Percentiles rank a stretch among this genome's conserved stretches.
Conservation (phyloP, 2,329 filamentous ascomycete species). For the Beauveria sp. region DNA sequence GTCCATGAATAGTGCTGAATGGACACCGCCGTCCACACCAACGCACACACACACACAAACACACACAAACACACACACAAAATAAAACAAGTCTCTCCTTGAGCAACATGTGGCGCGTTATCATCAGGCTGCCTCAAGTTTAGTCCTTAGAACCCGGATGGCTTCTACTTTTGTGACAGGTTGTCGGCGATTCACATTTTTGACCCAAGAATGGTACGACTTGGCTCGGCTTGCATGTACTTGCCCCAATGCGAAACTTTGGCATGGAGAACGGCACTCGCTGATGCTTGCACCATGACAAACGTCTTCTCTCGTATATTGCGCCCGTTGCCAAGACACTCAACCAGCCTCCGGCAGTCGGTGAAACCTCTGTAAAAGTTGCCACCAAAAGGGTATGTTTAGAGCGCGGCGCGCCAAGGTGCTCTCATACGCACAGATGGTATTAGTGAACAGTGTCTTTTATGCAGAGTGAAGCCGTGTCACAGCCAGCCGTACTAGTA, state of each 20-base stretch:
- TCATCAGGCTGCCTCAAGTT: not conserved
- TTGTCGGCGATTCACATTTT: not conserved
- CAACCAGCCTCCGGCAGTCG: not conserved
- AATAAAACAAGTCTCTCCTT: no score
- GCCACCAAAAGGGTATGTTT: not conserved
- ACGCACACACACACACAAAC: no score
- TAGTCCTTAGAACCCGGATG: constrained; percentile 1
- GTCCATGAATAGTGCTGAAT: not conserved
- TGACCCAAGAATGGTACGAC: not conserved
- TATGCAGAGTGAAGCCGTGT: not conserved
- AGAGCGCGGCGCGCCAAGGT: not conserved
- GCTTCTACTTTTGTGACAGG: not conserved
- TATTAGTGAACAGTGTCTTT: not conserved
- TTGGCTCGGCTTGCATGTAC: not conserved
- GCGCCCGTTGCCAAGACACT: not conserved
- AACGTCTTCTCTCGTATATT: no score
- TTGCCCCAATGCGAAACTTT: not conserved
- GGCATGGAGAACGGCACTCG: not conserved
- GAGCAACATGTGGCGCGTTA: not conserved
- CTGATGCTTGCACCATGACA: not conserved
- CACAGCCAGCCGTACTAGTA: not conserved
- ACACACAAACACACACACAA: no score
- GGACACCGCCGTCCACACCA: not conserved
- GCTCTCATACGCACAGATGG: not conserved
- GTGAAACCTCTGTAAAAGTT: not conserved